Evolutionary conservation across 768 basidiomycete genomes (phyloP).

Genomic region (Trametopsis cervina): DNA sequence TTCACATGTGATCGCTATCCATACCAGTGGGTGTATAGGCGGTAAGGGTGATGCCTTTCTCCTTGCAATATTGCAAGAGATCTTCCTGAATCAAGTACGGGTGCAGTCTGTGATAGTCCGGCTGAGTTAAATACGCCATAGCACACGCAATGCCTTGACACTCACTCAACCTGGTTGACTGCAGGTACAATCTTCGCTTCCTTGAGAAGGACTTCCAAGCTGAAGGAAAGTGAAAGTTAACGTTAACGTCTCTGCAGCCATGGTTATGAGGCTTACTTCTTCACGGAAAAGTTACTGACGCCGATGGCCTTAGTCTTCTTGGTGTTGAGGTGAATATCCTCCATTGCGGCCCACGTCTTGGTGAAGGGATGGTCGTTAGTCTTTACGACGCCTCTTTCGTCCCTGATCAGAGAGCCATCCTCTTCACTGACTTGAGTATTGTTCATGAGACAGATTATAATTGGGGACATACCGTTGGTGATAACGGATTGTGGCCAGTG

Average conservation of each 20-base stretch:
- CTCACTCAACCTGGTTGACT: constrained; percentile 30
- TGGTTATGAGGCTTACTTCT: constrained; percentile 33
- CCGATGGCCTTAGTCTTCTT: constrained; percentile 46
- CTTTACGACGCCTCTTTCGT: constrained; percentile 30
- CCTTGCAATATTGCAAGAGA: constrained; percentile 35
- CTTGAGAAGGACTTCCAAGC: constrained; percentile 23
- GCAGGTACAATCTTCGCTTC: constrained; percentile 28
- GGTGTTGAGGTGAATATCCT: constrained; percentile 39
- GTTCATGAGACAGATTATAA: background rate
- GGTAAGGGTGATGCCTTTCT: constrained; percentile 38
- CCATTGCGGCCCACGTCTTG: constrained; percentile 44
- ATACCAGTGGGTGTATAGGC: constrained; percentile 43
- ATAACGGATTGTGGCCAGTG: constrained; percentile 40
- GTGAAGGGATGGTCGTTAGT: constrained; percentile 27
- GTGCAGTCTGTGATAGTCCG: constrained; percentile 28
- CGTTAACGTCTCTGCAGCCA: background rate
- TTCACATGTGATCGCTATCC: background rate
- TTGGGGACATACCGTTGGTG: constrained; percentile 24
- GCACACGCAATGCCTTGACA: background rate
- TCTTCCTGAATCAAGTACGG: constrained; percentile 43
- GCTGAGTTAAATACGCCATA: background rate
- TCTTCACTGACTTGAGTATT: background rate
- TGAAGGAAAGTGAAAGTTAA: constrained; percentile 1
- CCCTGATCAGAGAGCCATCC: constrained; percentile 17
- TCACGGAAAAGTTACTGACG: constrained; percentile 54